Base-by-base conservation (phyloP, 371 early-diverging fungal species). In the Mortierella sp. region DNA sequence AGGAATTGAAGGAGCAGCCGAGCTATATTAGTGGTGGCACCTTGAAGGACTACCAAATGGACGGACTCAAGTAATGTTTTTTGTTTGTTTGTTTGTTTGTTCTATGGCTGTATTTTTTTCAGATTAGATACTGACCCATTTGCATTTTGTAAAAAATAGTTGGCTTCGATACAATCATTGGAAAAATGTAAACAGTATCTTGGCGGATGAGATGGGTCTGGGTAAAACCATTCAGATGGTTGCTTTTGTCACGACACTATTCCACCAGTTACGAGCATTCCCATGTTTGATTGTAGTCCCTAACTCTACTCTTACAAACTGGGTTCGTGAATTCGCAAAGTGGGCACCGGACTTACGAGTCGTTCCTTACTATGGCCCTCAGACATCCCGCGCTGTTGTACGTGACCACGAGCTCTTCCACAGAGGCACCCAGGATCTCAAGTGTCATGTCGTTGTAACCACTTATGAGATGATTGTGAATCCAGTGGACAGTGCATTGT, bases 161-260 rank as follows among this genome's bases (percentile, higher is more conserved):
- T 95, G 94, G 94, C 84, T 95, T 12, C 67, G 89, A 12, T 92
- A 90, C 84, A 89, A 92, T 56, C 80, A 70, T 91, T 94, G 93
- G 84, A 84, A 69, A 72, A 83, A 56, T 34, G 83, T 40, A 76
- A 86, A 66, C 83, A 91, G 90, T 66, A 94, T 99, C 42, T 87
- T 99, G 60, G 98, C 98, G 2, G 98, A 98, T 85, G 96, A 96
- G 77, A 96, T 96, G 95, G 96, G 96, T 9, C 81, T 96, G 64
- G 98, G 95, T 70, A 97, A 97, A 82, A 97, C 98, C 0, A 89
- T 97, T 35, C 97, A 98, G 75, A 87, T 92, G 28, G 92, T 97
- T 28, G 83, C 94, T 0, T 92, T 95, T 68, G 75, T 98, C 28
- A 83, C 82, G 37, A 83, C 76, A n/a, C 67, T 95, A 4, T 83